Base-by-base conservation (phyloP, 768 basidiomycete species). In the Tylopilus rubrobrunneus region DNA sequence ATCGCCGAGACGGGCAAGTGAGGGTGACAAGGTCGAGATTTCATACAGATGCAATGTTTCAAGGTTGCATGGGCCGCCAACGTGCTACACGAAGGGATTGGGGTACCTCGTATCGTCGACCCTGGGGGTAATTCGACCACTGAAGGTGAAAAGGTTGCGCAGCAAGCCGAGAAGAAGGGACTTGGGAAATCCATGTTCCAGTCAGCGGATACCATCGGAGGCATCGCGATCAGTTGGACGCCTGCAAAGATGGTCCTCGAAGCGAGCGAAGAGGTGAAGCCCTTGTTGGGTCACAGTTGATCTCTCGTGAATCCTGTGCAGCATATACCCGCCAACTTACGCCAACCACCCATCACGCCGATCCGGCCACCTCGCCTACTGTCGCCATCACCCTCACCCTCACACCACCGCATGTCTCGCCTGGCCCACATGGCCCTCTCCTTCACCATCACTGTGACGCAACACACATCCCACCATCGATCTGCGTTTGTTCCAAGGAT, bases 181-280 rank as follows among this genome's bases (percentile, higher is more conserved):
- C 77, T 98, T 31, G 85, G 88, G 46, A 71, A 79, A 55, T 88
- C 92, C 8, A 75, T 81, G n/a, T 98, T 99, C 73, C 97, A 98
- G 71, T 91, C 87, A 39, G 75, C 95, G 72, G 92, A 98, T 67
- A 82, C 84, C n/a, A 88, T 99, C 29, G 87, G 85, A 34, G 91
- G 89, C 64, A 92, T 96, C 37, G 92, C 94, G 43, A 92, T 99
- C 63, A 92, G 85, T 63, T 99, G 97, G 97, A 98, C 97, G 5
- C 78, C 98, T 33, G 97, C 97, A 27, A 98, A 98, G 71, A 98
- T 98, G 95, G 96, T 98, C 0, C 79, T 98, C 27, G 96, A 98
- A 71, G 97, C 97, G 27, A 93, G 91, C 74, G 90, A 89, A 58
- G 89, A 90, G 67, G 82, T 93, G 7, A 80, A 82, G 4, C 67